These are phyloP conservation scores for Gamsiella multidivaricata DNA, from an alignment of 192 early-diverging fungal species.

Conservation along the genomic window DNA sequence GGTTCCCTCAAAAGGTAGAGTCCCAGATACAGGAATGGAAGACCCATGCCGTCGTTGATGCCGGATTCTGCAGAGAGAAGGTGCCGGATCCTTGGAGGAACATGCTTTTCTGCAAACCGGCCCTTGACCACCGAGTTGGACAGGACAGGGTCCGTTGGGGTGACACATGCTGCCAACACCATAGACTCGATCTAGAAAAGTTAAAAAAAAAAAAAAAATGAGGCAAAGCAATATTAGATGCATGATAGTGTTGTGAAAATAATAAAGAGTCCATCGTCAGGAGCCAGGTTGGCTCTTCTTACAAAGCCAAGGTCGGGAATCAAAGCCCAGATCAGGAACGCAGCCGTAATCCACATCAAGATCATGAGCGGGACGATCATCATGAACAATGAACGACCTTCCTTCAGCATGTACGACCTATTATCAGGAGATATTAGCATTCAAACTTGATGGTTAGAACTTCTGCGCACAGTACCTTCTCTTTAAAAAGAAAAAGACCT, in stretches of 20 bases:
- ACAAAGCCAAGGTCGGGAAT: slow-evolving; percentile 64
- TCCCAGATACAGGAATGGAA: slow-evolving; percentile 83
- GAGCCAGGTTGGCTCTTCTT: too few species aligned
- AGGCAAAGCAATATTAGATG: neutral
- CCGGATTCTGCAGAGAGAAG: slow-evolving; percentile 81
- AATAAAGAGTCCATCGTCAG: too few species aligned
- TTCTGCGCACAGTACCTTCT: too few species aligned
- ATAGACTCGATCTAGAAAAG: slow-evolving; percentile 72
- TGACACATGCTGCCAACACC: slow-evolving; percentile 83
- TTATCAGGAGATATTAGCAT: neutral
- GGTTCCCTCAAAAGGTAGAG: slow-evolving; percentile 69
- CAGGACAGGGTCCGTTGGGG: slow-evolving; percentile 94
- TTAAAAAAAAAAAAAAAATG: neutral
- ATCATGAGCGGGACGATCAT: slow-evolving; percentile 86
- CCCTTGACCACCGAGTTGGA: slow-evolving; percentile 94
- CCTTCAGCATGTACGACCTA: slow-evolving; percentile 75
- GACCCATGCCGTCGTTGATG: slow-evolving; percentile 89
- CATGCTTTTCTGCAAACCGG: slow-evolving; percentile 87
- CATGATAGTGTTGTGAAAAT: neutral
- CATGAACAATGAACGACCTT: slow-evolving; percentile 69
- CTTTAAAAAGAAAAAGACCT: too few species aligned
- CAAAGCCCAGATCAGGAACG: slow-evolving; percentile 67
- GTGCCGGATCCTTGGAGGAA: slow-evolving; percentile 76
- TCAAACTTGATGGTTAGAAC: too few species aligned
- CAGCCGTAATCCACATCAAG: slow-evolving; percentile 81